Evolutionary conservation across 2,329 filamentous ascomycete species (phyloP).

Genomic region (Phyllosticta capitalensis): DNA sequence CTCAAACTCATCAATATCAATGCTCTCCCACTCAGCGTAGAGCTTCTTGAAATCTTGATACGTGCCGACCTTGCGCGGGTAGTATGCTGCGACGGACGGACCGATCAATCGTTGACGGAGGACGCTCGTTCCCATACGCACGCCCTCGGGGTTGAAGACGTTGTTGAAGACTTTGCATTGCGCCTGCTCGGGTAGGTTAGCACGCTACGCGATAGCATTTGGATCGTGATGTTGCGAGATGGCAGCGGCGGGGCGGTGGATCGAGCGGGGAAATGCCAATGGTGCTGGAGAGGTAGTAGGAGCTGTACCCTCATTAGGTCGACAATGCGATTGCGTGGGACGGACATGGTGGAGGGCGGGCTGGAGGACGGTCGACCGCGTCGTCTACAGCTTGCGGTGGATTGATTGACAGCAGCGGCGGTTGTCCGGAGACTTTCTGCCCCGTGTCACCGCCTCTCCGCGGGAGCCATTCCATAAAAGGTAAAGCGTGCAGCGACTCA

Average conservation of each 20-base stretch:
- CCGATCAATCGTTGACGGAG: slow-evolving; percentile 80
- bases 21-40: slow-evolving; percentile 59
- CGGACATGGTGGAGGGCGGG: slow-evolving; percentile 33
- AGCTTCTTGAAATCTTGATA: slow-evolving; percentile 64
- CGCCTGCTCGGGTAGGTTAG: slow-evolving; percentile 44
- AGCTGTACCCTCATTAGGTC: slow-evolving; percentile 67
- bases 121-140: slow-evolving; percentile 84
- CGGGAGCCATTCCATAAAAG: background rate
- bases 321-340: slow-evolving; percentile 43
- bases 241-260: background rate
- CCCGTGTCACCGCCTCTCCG: background rate
- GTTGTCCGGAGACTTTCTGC: background rate
- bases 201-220: background rate
- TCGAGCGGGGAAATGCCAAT: background rate
- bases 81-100: slow-evolving; percentile 77
- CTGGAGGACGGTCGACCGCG: background rate
- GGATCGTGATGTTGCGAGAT: background rate
- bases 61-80: slow-evolving; percentile 65
- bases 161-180: slow-evolving; percentile 90
- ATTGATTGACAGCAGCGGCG: background rate
- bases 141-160: slow-evolving; percentile 75
- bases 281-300: background rate
- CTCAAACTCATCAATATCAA: slow-evolving; percentile 69
- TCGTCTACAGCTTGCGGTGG: background rate
- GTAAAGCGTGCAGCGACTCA: background rate